Conservation (phyloP, 1,139 yeast genomes). For the Zygosaccharomyces sapae region DNA sequence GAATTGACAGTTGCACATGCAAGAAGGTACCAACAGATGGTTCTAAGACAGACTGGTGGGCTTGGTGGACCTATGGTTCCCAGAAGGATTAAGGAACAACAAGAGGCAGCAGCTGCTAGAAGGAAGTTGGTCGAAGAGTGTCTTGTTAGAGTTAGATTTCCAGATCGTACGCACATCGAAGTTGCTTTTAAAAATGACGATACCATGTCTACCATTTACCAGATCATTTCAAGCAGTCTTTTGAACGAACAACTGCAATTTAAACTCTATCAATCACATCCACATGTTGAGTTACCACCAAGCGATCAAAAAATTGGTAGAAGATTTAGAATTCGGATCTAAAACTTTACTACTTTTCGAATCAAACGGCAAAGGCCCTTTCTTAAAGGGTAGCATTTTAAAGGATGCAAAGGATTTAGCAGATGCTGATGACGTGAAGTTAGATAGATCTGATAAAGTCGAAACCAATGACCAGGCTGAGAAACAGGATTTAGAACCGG, state of each 20-base stretch:
- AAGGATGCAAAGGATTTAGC: conserved; percentile 37
- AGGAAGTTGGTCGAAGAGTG: conserved; percentile 28
- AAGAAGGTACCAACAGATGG: conserved; percentile 48
- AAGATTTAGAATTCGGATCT: conserved; percentile 30
- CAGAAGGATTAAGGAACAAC: conserved; percentile 36
- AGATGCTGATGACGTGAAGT: conserved; percentile 43
- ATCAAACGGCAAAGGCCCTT: conserved; percentile 21
- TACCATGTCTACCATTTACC: conserved; percentile 41
- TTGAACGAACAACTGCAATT: conserved; percentile 37
- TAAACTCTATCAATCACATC: conserved; percentile 43
- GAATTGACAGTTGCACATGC: conserved; percentile 53
- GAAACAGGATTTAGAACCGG: neutral
- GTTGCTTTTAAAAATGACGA: conserved; percentile 42
- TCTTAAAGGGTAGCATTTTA: conserved; percentile 36
- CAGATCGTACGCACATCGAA: conserved; percentile 49
- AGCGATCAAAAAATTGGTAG: conserved; percentile 20
- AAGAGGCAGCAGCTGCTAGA: conserved; percentile 16
- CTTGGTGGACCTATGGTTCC: conserved; percentile 31
- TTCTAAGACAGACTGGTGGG: conserved; percentile 40
- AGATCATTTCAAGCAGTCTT: conserved; percentile 36
- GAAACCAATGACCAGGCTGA: neutral
- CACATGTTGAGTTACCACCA: conserved; percentile 40
- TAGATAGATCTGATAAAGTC: conserved; percentile 16
- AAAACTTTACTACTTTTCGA: conserved; percentile 39
- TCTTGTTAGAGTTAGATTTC: conserved; percentile 49